phyloP scores from a whole-genome alignment of 352 stramenopile genomes.

The Pythium oligandrum region DNA sequence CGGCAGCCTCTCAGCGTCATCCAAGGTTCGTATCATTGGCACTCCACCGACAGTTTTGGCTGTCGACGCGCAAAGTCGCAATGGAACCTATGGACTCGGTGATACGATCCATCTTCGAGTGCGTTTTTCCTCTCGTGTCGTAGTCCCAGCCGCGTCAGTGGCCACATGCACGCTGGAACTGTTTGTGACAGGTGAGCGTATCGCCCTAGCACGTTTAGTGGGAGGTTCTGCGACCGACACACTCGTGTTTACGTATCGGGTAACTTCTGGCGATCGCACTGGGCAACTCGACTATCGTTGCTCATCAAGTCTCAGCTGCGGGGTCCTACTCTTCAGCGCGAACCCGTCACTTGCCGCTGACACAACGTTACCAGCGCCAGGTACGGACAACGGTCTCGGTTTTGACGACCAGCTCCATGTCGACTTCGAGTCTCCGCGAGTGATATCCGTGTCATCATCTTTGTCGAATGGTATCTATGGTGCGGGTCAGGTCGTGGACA shows the following conservation, averaged over 20 bases:
- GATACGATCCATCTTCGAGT: conserved; percentile 39
- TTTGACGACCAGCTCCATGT: conserved; percentile 31
- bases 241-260: conserved; percentile 54
- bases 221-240: conserved; percentile 40
- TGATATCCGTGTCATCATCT: conserved; percentile 43
- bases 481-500: conserved; percentile 45
- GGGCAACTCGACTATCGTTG: conserved; percentile 46
- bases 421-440: conserved; percentile 31
- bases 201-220: conserved; percentile 31
- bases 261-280: conserved; percentile 40
- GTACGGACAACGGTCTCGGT: conserved; percentile 35
- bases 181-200: conserved; percentile 27
- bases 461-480: conserved; percentile 51
- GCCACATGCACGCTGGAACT: conserved; percentile 36
- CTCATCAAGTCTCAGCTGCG: conserved; percentile 34
- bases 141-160: conserved; percentile 13
- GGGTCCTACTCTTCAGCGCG: conserved; percentile 43
- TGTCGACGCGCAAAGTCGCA: conserved; percentile 22
- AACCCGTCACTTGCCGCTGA: conserved; percentile 33
- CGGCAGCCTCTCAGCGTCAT: conserved; percentile 37
- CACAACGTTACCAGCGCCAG: conserved; percentile 37
- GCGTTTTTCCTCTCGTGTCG: conserved; percentile 49
- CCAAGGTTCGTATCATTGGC: conserved; percentile 29
- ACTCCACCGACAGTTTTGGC: conserved; percentile 30
- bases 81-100: conserved; percentile 41